Base-by-base conservation (phyloP, 2,329 filamentous ascomycete species). In the Colletotrichum abscissum region DNA sequence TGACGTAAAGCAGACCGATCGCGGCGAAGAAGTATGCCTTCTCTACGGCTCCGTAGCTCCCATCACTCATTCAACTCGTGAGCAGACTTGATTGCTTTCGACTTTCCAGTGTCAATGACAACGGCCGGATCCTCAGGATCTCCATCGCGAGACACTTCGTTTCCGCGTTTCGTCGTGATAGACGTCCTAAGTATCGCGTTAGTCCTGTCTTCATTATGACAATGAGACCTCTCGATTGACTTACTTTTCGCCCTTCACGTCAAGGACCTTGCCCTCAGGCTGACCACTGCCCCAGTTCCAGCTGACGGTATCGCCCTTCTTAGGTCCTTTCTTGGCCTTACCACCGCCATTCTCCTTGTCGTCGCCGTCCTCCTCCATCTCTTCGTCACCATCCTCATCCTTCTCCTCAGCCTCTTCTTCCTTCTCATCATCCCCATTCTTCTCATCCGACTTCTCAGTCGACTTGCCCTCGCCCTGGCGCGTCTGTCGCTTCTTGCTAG, bases 201-300 rank as follows among this genome's bases (percentile, higher is more conserved):
- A 62, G 60, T 4, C 3, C 46, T 28, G 3, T 1, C 5, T 12
- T 19, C 14, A 16, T 14, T 1, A 42, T 12, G n/a, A 24, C 6
- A 14, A 8, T 5, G 5, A 2, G 3, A 11, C 26, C 9, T 16
- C 14, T 12, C 12, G 4, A 8, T 4, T 19, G 2, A 68, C 82
- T 78, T 72, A 86, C 84, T 83, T 81, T 30, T 84, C 82, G 0
- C 76, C 79, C 72, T 86, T 86, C 56, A 86, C 84, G 16, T 86
- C 84, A 3, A 86, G 75, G 1, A 86, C 84, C 16, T 84, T 85
- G 2, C 85, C 85, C 71, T 85, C 72, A 1, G 85, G 84, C 24
- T 86, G 80, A 9, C 84, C 84, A 22, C 78, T 78, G 14, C 84
- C 84, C 85, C 85, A 86, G 30, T 85, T 85, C 85, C 85, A 86